phyloP scores from a whole-genome alignment of 306 rosid species.

The Castanopsis chinensis region DNA sequence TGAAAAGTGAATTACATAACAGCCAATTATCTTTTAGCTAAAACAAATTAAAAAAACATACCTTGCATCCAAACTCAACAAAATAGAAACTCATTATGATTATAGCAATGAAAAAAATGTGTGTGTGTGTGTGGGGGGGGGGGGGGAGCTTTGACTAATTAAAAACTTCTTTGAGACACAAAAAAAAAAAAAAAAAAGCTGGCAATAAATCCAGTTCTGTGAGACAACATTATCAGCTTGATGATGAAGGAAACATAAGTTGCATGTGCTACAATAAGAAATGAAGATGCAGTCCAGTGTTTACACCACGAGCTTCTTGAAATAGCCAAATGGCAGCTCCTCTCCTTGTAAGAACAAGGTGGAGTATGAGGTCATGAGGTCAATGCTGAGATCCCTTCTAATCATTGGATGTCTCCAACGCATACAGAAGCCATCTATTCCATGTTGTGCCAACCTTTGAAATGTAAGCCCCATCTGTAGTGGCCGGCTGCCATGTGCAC shows the following conservation, averaged over 20 bases:
- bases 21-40: neutral
- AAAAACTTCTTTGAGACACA: neutral
- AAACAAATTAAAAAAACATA: neutral
- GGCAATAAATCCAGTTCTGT: neutral
- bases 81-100: neutral
- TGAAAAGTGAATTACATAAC: neutral
- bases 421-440: neutral
- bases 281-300: neutral
- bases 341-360: too few species aligned
- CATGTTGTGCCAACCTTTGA: neutral
- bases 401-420: neutral
- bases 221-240: too few species aligned
- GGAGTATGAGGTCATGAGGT: neutral
- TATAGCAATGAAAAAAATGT: neutral
- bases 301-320: neutral
- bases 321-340: neutral
- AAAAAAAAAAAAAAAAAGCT: neutral
- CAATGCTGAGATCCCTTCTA: neutral
- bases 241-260: too few species aligned
- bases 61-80: neutral
- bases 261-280: neutral
- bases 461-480: neutral
- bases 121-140: too few species aligned
- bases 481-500: neutral
- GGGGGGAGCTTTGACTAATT: neutral